These are phyloP conservation scores for Rhodosporidiobolus odoratus DNA, from an alignment of 768 basidiomycete species.

Conservation along the genomic window DNA sequence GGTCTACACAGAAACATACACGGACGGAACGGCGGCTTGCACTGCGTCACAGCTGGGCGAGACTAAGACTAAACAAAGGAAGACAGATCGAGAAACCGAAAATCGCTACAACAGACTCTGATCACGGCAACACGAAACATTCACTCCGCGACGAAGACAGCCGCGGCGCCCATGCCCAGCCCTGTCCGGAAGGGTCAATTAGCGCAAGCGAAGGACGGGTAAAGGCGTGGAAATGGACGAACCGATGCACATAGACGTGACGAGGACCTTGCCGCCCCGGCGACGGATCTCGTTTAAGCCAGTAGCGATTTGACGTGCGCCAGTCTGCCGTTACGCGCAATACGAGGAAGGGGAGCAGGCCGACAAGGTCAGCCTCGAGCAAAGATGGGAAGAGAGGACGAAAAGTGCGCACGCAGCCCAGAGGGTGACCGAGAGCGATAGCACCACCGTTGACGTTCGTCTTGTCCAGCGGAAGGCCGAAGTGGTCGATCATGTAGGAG, in stretches of 20 bases:
- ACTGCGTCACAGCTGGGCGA: too few relatives aligned
- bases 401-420: conserved; percentile 34
- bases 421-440: conserved; percentile 61
- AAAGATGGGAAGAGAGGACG: not conserved
- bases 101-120: not conserved
- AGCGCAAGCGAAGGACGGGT: not conserved
- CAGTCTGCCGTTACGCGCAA: too few relatives aligned
- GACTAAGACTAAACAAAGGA: not conserved
- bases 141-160: conserved; percentile 60
- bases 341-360: not conserved
- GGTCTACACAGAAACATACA: too few relatives aligned
- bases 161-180: conserved; percentile 81
- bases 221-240: not conserved
- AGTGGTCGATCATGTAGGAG: conserved; percentile 63
- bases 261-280: conserved; percentile 53
- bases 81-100: too few relatives aligned
- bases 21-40: too few relatives aligned
- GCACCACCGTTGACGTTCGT: conserved; percentile 88
- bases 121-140: not conserved
- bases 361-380: not conserved
- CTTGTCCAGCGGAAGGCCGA: conserved; percentile 60
- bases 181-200: not conserved
- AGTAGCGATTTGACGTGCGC: conserved; percentile 75
- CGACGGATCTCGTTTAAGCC: conserved; percentile 56
- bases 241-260: conserved; percentile 83